Evolutionary conservation across 192 early-diverging fungal species (phyloP).

Genomic region (Mortierella claussenii): DNA sequence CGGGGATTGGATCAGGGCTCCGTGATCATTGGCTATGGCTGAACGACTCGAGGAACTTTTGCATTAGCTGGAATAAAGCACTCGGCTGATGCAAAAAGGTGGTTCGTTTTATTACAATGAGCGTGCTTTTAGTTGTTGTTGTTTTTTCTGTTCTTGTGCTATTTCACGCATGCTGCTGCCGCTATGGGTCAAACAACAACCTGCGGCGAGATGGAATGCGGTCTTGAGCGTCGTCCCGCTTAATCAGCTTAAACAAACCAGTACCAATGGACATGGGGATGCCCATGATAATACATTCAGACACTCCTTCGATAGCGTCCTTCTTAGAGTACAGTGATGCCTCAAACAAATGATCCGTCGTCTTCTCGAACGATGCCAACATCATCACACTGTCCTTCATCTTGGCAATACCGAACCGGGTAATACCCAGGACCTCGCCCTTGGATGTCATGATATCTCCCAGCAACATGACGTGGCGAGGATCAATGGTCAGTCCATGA

Average conservation of each 20-base stretch:
- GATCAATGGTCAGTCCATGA: conserved; percentile 96
- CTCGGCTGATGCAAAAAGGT: no score
- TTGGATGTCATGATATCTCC: conserved; percentile 99
- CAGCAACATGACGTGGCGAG: conserved; percentile 94
- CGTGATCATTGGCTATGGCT: no score
- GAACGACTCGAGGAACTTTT: no score
- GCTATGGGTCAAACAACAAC: conserved; percentile 70
- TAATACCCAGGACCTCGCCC: conserved; percentile 98
- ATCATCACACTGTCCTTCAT: conserved; percentile 99
- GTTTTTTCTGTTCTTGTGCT: background rate
- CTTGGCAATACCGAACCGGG: conserved; percentile 98
- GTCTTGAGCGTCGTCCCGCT: conserved; percentile 67
- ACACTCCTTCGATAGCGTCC: conserved; percentile 95
- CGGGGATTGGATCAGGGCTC: no score
- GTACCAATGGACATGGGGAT: conserved; percentile 97
- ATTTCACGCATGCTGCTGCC: no score
- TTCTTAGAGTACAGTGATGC: conserved; percentile 95
- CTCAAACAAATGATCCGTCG: conserved; percentile 98
- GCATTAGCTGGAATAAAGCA: no score
- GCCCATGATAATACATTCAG: conserved; percentile 99
- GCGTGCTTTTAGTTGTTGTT: background rate
- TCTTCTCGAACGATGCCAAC: conserved; percentile 99
- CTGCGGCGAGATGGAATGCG: conserved; percentile 63
- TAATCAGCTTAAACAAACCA: conserved; percentile 93
- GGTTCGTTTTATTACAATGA: no score